Evolutionary conservation across 768 basidiomycete genomes (phyloP).

Genomic region (Sporobolomyces roseus): DNA sequence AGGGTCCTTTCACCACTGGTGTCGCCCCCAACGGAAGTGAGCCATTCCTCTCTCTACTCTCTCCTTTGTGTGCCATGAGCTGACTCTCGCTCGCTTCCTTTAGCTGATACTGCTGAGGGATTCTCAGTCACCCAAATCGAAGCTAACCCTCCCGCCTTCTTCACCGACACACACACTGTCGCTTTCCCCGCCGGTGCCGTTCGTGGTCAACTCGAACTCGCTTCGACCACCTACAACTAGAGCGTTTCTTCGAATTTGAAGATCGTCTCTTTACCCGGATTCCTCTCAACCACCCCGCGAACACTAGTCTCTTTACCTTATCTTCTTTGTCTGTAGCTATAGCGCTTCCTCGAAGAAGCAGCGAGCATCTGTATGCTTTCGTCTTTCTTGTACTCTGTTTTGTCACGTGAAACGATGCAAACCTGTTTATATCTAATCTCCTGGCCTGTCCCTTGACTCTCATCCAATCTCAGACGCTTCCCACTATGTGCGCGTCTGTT

Average conservation of each 20-base stretch:
- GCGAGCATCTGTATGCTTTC: no score
- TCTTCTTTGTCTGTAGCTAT: no score
- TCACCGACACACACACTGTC: constrained; percentile 48
- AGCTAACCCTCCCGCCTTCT: constrained; percentile 47
- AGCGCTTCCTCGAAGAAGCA: no score
- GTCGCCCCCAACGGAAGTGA: constrained; percentile 46
- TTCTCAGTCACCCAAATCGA: constrained; percentile 47
- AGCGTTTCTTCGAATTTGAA: no score
- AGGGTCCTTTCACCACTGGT: constrained; percentile 48
- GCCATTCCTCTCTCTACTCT: constrained; percentile 9
- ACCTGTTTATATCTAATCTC: no score
- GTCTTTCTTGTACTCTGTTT: no score
- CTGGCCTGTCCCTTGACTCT: no score
- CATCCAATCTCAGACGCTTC: no score
- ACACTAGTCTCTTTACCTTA: no score
- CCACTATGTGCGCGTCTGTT: no score
- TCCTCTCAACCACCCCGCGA: background rate
- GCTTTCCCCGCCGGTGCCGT: constrained; percentile 48
- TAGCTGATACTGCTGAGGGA: constrained; percentile 44
- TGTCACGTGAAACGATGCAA: no score
- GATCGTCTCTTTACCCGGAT: background rate
- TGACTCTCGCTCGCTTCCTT: background rate
- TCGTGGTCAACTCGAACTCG: constrained; percentile 45
- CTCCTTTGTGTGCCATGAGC: background rate
- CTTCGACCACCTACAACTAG: constrained; percentile 4